Evolutionary conservation across 805 yeast genomes (phyloP), one percentile per base, ranked within the genome.

Genomic region (Kodamaea nitidulidarum): DNA sequence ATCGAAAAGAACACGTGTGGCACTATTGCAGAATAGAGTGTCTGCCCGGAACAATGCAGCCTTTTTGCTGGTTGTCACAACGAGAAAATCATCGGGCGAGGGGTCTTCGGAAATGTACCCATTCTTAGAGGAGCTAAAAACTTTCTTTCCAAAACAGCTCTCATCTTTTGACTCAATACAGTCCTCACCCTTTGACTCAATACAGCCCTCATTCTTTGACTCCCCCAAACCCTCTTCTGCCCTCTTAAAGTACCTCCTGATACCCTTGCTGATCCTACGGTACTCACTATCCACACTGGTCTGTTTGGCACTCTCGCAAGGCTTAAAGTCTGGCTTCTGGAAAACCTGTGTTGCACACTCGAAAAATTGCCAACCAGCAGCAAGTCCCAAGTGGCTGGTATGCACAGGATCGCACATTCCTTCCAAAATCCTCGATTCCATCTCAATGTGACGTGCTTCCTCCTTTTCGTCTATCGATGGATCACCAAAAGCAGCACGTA

Each of bases 401-500:
- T 35, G 39, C 26, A 46, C 46, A 2, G 46, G 73, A 48, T 75
- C 76, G 10, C 59, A 55, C 34, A 50, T 54, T 4, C 56, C 45
- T 25, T 65, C 72, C 9, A 78, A 56, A 2, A 69, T 48, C 14
- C 48, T 48, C 22, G 79, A 73, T 43, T 72, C 74, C 28, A 55
- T 53, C 5, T 66, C 44, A 0, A 76, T 60, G n/a, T 58, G 50
- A 4, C 50, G 40, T 0, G 51, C 29, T 25, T 52, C 52, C 17
- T 50, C 41, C 8, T 56, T 56, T 33, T 73, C 70, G 22, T 63
- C 55, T 1, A 62, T 40, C 43, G 52, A 48, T 3, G 55, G 52
- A 39, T 78, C 76, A 2, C 82, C 83, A 2, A 69, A 61, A 37
- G 78, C 60, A 9, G 70, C 71, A n/a, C 59, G 51, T 2, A 78